Conservation (phyloP, 805 yeast genomes). For the Candida maesae region DNA sequence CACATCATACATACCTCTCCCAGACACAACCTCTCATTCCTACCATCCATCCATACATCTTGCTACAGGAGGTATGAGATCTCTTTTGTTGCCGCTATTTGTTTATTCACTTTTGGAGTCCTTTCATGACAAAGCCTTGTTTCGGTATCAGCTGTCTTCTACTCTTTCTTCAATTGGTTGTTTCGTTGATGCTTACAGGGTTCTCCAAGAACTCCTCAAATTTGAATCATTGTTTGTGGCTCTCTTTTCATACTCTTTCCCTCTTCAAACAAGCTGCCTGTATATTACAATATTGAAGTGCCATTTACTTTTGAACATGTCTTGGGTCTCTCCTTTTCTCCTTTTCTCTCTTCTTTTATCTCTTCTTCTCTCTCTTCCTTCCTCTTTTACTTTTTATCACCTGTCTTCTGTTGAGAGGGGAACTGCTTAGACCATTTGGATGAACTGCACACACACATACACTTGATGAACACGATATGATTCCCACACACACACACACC, state of each 20-base stretch:
- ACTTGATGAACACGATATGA: background rate
- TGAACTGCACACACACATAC: background rate
- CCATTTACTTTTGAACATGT: background rate
- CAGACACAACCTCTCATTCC: too few species aligned
- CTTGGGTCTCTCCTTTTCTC: background rate
- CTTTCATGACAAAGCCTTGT: background rate
- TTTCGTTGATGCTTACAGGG: too few species aligned
- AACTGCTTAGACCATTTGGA: background rate
- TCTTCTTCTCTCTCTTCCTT: too few species aligned
- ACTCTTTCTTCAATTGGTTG: too few species aligned
- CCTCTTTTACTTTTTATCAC: background rate
- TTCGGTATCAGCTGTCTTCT: background rate
- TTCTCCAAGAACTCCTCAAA: too few species aligned
- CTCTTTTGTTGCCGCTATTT: too few species aligned
- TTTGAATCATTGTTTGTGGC: too few species aligned
- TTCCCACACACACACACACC: too few species aligned
- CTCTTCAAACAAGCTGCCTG: too few species aligned
- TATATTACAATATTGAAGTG: constrained; percentile 6
- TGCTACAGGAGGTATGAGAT: too few species aligned
- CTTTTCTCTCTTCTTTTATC: background rate
- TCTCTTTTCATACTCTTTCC: too few species aligned
- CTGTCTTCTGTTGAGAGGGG: background rate
- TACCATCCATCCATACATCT: too few species aligned
- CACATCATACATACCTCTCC: background rate
- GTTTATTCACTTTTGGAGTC: background rate